Base-by-base conservation (phyloP, 495 filamentous ascomycete species). In the Jackrogersella multiformis region DNA sequence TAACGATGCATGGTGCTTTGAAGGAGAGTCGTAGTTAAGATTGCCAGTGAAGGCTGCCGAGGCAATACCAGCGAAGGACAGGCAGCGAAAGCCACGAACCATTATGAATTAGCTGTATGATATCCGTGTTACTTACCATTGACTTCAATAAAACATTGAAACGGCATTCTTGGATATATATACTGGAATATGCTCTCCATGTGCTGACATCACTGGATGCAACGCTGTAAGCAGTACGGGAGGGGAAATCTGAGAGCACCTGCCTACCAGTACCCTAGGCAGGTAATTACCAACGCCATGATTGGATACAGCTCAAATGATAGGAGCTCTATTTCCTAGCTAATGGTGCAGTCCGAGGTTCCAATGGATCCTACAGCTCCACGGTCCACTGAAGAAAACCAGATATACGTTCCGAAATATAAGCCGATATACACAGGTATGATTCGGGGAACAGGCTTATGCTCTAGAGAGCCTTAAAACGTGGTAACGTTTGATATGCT, bases 11-110 rank as follows among this genome's bases (percentile, higher is more conserved):
- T 90, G 87, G 57, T 83, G 80, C 21, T 79, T 80, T 3, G 87
- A 89, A 5, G 87, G 87, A 61, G 79, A 85, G 52, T 77, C 77
- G 70, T 87, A 88, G 69, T 88, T 88, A 49, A 88, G 61, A 71
- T 89, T 89, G 30, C 69, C 68, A n/a, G 66, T 68, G 60, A 75
- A 78, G 41, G 68, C 70, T 4, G 74, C 76, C 44, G 65, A 65
- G 12, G 69, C 60, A 10, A 26, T 28, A 21, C 71, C 15, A 7
- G 21, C 48, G 2, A 75, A 52, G 10, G 32, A 41, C 5, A 73
- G 42, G 15, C 32, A 48, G 9, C 13, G 39, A 45, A 70, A 42
- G 13, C 30, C 18, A 64, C 57, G 32, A 61, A 56, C 67, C 67
- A 70, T 70, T 56, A 38, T 65, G 52, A 21, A 39, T 38, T 38